A percentile compares a stretch with the other conserved stretches of the same genome.
These are phyloP conservation scores for Fistulifera pelliculosa DNA, from an alignment of 108 stramenopile species.

Conservation along the genomic window DNA sequence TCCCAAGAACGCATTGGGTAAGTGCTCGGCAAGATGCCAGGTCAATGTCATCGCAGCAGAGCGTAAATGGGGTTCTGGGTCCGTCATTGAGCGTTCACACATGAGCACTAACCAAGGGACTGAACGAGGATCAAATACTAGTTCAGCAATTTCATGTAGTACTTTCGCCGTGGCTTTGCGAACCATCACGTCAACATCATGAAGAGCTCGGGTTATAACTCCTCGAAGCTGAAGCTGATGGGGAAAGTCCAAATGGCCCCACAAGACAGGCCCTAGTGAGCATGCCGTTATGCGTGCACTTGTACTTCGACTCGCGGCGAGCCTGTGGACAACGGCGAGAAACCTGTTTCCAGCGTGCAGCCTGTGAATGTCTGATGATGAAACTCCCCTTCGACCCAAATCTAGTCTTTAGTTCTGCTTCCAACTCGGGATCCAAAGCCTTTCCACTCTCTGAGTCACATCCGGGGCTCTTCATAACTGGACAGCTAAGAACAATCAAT, in stretches of 20 bases:
- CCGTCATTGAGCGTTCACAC: constrained; percentile 89
- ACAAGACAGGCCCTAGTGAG: constrained; percentile 77
- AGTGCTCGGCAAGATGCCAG: constrained; percentile 83
- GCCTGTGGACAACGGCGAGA: constrained; percentile 74
- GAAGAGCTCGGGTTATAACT: constrained; percentile 82
- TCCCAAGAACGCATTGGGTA: constrained; percentile 84
- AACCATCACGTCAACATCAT: constrained; percentile 83
- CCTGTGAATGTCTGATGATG: constrained; percentile 27
- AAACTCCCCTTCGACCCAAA: constrained; percentile 26
- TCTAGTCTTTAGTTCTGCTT: constrained; percentile 28
- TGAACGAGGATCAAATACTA: constrained; percentile 69
- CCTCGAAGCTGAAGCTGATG: constrained; percentile 83
- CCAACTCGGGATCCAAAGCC: constrained; percentile 14
- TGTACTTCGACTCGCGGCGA: constrained; percentile 76
- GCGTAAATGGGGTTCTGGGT: constrained; percentile 81
- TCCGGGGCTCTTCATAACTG: constrained; percentile 42
- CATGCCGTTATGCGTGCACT: constrained; percentile 80
- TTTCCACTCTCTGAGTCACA: constrained; percentile 24
- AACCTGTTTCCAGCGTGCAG: constrained; percentile 73
- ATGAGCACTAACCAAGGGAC: constrained; percentile 87
- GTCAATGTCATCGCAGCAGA: constrained; percentile 86
- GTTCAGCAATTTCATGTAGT: constrained; percentile 81
- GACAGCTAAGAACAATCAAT: constrained; percentile 73
- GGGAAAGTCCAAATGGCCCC: constrained; percentile 83
- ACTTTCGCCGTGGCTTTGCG: constrained; percentile 80